A percentile compares a stretch with the other conserved stretches of the same genome.
Evolutionary conservation across 805 yeast genomes (phyloP).

Genomic region (Candida broadrunensis): DNA sequence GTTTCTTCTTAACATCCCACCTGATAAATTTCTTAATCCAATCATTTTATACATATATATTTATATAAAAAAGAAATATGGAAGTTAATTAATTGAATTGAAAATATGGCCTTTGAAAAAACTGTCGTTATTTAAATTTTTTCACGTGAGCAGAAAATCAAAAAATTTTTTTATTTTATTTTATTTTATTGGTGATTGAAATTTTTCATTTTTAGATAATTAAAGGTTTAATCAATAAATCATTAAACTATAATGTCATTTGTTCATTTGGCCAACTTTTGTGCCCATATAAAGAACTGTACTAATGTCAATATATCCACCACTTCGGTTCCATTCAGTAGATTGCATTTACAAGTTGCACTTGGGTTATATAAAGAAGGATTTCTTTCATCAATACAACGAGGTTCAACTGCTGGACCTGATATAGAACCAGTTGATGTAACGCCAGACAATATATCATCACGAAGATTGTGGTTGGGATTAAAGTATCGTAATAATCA

Average conservation of each 20-base stretch:
- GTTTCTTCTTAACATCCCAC: too few species aligned
- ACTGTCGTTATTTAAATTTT: too few species aligned
- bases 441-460: conserved; percentile 81
- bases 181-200: too few species aligned
- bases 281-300: conserved; percentile 89
- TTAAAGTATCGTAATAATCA: conserved; percentile 79
- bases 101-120: too few species aligned
- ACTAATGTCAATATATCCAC: conserved; percentile 67
- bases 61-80: too few species aligned
- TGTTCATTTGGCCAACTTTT: conserved; percentile 76
- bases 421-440: conserved; percentile 71
- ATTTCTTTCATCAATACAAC: conserved; percentile 75
- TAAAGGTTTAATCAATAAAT: too few species aligned
- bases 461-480: conserved; percentile 89
- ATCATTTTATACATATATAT: too few species aligned
- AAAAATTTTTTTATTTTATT: too few species aligned
- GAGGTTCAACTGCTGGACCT: conserved; percentile 84
- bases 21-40: too few species aligned
- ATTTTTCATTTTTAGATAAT: too few species aligned
- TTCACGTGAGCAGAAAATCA: too few species aligned
- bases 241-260: conserved; percentile 89
- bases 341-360: conserved; percentile 79
- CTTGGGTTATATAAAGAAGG: conserved; percentile 89
- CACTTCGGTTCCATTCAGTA: conserved; percentile 80
- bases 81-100: too few species aligned